phyloP scores from a whole-genome alignment of 2,329 filamentous ascomycete species.

The Colletotrichum sojae region DNA sequence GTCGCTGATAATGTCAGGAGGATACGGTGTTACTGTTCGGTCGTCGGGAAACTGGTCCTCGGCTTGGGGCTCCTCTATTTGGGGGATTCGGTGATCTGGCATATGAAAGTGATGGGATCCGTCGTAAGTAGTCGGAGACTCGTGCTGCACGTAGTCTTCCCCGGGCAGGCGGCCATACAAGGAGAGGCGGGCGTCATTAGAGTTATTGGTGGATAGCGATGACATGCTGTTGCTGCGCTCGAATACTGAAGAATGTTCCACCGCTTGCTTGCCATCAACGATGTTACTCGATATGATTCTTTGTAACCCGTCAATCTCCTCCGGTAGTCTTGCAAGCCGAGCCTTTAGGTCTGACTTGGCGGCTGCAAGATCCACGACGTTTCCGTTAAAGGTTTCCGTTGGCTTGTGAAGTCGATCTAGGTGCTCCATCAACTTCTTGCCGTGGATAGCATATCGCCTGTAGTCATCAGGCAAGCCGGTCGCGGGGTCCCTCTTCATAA shows the following conservation, averaged over 20 bases:
- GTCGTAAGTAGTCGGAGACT: slow-evolving; percentile 49
- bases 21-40: slow-evolving; percentile 48
- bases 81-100: slow-evolving; percentile 46
- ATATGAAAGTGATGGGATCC: slow-evolving; percentile 57
- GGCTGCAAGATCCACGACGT: slow-evolving; percentile 47
- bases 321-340: slow-evolving; percentile 55
- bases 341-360: slow-evolving; percentile 52
- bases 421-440: slow-evolving; percentile 61
- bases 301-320: slow-evolving; percentile 60
- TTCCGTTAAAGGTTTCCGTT: slow-evolving; percentile 43
- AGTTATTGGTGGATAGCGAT: slow-evolving; percentile 58
- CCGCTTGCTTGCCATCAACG: slow-evolving; percentile 50
- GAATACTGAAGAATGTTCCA: slow-evolving; percentile 62
- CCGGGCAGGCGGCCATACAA: slow-evolving; percentile 45
- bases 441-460: slow-evolving; percentile 66
- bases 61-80: slow-evolving; percentile 34
- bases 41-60: slow-evolving; percentile 42
- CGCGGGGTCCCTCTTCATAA: slow-evolving; percentile 57
- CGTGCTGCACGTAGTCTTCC: slow-evolving; percentile 46
- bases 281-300: slow-evolving; percentile 56
- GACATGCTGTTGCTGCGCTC: slow-evolving; percentile 65
- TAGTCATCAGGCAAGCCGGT: slow-evolving; percentile 65
- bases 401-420: slow-evolving; percentile 49
- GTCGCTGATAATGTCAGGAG: slow-evolving; percentile 18
- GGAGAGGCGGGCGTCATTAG: slow-evolving; percentile 45